Conservation (phyloP, 2,329 filamentous ascomycete genomes). For the Sarocladiaceae sp. region DNA sequence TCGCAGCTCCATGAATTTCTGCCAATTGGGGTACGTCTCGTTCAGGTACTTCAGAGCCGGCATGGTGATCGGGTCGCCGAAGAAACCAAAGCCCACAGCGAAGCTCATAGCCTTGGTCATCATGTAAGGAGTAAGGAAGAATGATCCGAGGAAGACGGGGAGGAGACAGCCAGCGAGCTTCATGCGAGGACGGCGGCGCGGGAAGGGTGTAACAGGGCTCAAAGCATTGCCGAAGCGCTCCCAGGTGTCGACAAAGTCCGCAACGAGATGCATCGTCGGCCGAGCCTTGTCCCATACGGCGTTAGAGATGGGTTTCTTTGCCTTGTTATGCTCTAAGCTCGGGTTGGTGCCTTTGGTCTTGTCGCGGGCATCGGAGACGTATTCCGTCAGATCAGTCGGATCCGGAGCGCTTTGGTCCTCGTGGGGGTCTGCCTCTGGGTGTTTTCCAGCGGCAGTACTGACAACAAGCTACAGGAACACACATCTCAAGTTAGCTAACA, state of each 20-base stretch:
- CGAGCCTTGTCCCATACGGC: constrained; percentile 73
- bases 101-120: constrained; percentile 61
- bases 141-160: constrained; percentile 44
- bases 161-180: constrained; percentile 47
- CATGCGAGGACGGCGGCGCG: constrained; percentile 42
- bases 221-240: constrained; percentile 49
- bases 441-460: constrained; percentile 69
- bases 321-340: constrained; percentile 53
- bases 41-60: constrained; percentile 55
- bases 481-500: no score
- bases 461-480: constrained; percentile 52
- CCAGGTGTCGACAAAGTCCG: constrained; percentile 42
- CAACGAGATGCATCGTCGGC: constrained; percentile 57
- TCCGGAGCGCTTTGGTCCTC: constrained; percentile 50
- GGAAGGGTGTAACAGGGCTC: constrained; percentile 59
- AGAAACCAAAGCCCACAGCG: constrained; percentile 67
- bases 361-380: constrained; percentile 34
- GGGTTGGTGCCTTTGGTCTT: constrained; percentile 41
- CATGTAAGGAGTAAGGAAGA: constrained; percentile 51
- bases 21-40: constrained; percentile 61
- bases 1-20: constrained; percentile 65
- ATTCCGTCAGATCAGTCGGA: constrained; percentile 29
- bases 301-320: constrained; percentile 69
- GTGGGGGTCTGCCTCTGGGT: constrained; percentile 58
- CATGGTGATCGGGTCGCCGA: constrained; percentile 68